Evolutionary conservation across 768 basidiomycete species (phyloP), one percentile per base, ranked within the genome.

Genomic region (Phaeolepiota aurea): DNA sequence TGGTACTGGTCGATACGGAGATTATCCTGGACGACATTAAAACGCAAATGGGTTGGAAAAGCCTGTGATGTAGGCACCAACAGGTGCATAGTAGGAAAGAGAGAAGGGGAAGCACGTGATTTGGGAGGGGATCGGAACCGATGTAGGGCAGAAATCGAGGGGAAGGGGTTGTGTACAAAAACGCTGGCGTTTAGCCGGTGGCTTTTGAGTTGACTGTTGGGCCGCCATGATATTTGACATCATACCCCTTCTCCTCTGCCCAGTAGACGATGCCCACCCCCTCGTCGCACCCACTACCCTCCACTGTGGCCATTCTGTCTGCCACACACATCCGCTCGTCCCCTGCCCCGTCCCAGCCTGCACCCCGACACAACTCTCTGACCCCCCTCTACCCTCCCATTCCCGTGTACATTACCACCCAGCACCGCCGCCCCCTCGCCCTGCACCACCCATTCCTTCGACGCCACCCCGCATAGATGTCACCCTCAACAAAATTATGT

Each of bases 221-320:
- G 28, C 10, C 9, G 10, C 14, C 28, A 10, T 14, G 14, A 9
- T 31, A 9, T 31, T 31, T 31, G 10, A 9, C 9, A 31, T 31
- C 10, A 9, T 54, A 47, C 50, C 64, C 25, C 53, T 76, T 41
- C 62, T 82, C 42, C 42, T 44, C 40, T 87, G 86, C 52, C 70
- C 76, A 2, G 52, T 74, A 57, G 86, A 85, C 49, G 3, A 74
- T 68, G n/a, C n/a, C n/a, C 5, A 60, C 71, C 41, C 67, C 51
- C 54, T 91, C 68, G 69, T 21, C 62, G 59, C 49, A 65, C 89
- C 66, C 61, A 82, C 50, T 65, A 91, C 67, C 0, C 78, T 94
- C 30, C 73, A 66, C 50, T 96, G 91, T 53, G 91, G 91, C 40
- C 91, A 96, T 55, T 72, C 89, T 15, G 47, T 93, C 46, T 96